Evolutionary conservation across 2,329 filamentous ascomycete genomes (phyloP), one percentile per base, ranked within the genome.

Genomic region (Neonectria neomacrospora): DNA sequence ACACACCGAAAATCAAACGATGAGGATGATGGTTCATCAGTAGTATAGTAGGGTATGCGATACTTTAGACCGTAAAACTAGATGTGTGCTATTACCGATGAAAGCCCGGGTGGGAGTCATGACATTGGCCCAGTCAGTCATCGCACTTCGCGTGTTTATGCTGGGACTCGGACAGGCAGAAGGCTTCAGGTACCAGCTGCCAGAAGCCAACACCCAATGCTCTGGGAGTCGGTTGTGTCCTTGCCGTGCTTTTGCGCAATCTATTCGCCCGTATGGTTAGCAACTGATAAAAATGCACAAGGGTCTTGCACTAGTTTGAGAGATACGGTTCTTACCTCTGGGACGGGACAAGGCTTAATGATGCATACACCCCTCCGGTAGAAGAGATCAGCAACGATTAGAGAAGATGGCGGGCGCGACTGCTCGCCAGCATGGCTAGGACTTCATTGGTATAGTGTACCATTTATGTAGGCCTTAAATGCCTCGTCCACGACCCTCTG

Each of bases 401-500:
- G 32, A 14, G 12, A n/a, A 37, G 34, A 37, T 16, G 7, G 34
- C 16, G 7, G 34, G 16, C 14, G 34, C 7, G 6, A 37, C 2
- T 37, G 14, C 14, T 8, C 14, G 5, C 34, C 6, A 14, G 5
- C 6, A 37, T 16, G 2, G 34, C 34, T 37, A 7, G 37, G n/a
- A 4, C 34, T 20, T 41, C n/a, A 41, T 41, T 41, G 37, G 8
- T 47, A n/a, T 14, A 48, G 5, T 9, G 59, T 54, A 22, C 54
- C 54, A 5, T 54, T 39, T 18, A 55, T 20, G 23, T 63, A 57
- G 4, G 34, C 44, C 16, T 71, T 71, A 4, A 62, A 63, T 1
- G 69, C 67, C 59, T 75, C 73, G 10, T 75, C 62, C 5, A 77
- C 58, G 37, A 77, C 60, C 61, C 72, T 75, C 39, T 63, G 61